Conservation (phyloP, 352 stramenopile species). For the Phytophthora litchii region DNA sequence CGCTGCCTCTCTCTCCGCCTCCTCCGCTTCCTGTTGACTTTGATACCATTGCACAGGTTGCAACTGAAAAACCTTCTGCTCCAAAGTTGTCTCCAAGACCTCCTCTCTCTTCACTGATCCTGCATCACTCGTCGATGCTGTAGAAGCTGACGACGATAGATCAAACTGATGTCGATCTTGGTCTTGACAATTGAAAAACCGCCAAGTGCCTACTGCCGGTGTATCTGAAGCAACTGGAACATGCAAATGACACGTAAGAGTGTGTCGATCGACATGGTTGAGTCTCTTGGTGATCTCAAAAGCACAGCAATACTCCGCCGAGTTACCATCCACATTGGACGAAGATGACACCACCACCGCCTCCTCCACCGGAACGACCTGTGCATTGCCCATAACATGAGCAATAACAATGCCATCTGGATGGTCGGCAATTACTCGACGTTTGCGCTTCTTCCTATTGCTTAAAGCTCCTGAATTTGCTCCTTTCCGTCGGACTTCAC, state of each 20-base stretch:
- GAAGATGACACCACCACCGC: slow-evolving; percentile 19
- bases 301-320: slow-evolving; percentile 47
- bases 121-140: slow-evolving; percentile 15
- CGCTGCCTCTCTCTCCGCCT: slow-evolving; percentile 8
- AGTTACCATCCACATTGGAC: slow-evolving; percentile 4
- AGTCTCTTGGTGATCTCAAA: slow-evolving; percentile 50
- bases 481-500: slow-evolving; percentile 39
- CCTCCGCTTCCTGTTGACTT: slow-evolving; percentile 25
- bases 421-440: slow-evolving; percentile 25
- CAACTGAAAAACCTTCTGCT: slow-evolving; percentile 36
- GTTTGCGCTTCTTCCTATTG: slow-evolving; percentile 36
- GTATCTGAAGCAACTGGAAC: slow-evolving; percentile 29
- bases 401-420: slow-evolving; percentile 37
- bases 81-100: not conserved
- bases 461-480: not conserved
- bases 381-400: slow-evolving; percentile 40
- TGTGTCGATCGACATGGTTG: slow-evolving; percentile 48
- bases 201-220: slow-evolving; percentile 34
- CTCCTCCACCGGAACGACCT: slow-evolving; percentile 27
- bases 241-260: slow-evolving; percentile 51
- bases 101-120: slow-evolving; percentile 1
- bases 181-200: slow-evolving; percentile 17
- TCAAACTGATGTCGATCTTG: slow-evolving; percentile 9
- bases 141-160: slow-evolving; percentile 22
- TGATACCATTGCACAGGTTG: slow-evolving; percentile 33